These are phyloP conservation scores for Symmetrospora coprosmae DNA, from an alignment of 768 basidiomycete genomes.

Conservation along the genomic window DNA sequence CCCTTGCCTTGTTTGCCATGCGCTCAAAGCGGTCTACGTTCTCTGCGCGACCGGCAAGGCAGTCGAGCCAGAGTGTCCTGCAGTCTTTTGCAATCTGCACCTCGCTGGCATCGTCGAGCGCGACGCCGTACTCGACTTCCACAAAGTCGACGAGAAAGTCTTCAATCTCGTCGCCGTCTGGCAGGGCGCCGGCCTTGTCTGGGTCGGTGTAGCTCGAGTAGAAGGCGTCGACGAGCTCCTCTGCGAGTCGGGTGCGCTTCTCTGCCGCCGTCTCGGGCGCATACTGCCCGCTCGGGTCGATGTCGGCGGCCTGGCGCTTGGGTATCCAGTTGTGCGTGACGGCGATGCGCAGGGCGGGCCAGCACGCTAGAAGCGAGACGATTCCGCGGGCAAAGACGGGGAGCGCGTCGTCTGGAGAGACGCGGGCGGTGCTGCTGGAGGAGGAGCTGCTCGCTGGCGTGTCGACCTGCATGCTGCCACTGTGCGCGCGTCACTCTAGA, in stretches of 20 bases:
- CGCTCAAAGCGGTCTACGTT: slow-evolving; percentile 51
- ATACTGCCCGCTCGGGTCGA: slow-evolving; percentile 36
- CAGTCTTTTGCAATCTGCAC: background rate
- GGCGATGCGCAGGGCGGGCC: slow-evolving; percentile 74
- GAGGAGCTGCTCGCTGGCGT: background rate
- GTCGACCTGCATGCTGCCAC: slow-evolving; percentile 15
- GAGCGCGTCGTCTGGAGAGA: background rate
- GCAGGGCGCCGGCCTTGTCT: slow-evolving; percentile 50
- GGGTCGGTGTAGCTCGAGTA: slow-evolving; percentile 6
- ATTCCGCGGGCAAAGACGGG: slow-evolving; percentile 68
- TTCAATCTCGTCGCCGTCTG: slow-evolving; percentile 57
- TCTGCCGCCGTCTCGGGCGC: slow-evolving; percentile 49
- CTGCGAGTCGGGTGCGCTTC: slow-evolving; percentile 12
- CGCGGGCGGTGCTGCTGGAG: background rate
- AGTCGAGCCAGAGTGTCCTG: slow-evolving; percentile 40
- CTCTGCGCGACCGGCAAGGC: background rate
- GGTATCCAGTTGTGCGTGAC: slow-evolving; percentile 64
- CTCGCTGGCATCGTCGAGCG: slow-evolving; percentile 3
- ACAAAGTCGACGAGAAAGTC: slow-evolving; percentile 44
- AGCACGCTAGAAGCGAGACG: slow-evolving; percentile 61
- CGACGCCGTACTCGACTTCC: slow-evolving; percentile 11
- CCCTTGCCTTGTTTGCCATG: slow-evolving; percentile 43
- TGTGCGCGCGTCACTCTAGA: too few relatives aligned
- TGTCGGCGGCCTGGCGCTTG: background rate
- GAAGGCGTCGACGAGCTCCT: slow-evolving; percentile 19